Conservation (phyloP, 2,329 filamentous ascomycete genomes). For the Ploettnerulaceae sp. region DNA sequence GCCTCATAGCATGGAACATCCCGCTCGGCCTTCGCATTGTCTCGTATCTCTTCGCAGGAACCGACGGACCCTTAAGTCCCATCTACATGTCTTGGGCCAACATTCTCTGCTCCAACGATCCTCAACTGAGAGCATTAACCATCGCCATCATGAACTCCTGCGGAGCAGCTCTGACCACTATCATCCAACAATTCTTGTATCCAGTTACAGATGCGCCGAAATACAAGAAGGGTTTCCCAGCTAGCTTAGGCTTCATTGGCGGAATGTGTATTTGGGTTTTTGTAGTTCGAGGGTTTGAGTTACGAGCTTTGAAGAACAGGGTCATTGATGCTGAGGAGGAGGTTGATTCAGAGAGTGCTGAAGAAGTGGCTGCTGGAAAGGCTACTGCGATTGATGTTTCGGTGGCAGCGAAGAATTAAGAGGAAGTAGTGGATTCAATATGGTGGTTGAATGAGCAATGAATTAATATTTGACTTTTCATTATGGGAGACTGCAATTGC, state of each 20-base stretch:
- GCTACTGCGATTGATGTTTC: slow-evolving; percentile 1
- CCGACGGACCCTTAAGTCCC: slow-evolving; percentile 33
- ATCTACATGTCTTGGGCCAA: slow-evolving; percentile 37
- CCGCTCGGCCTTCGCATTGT: slow-evolving; percentile 34
- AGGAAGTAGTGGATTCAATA: too few species aligned
- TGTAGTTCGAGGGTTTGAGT: slow-evolving; percentile 10
- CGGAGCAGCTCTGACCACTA: slow-evolving; percentile 28
- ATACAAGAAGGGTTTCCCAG: slow-evolving; percentile 18
- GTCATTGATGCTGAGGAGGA: slow-evolving; percentile 6
- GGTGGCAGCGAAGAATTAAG: slow-evolving; percentile 1
- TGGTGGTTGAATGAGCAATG: not conserved
- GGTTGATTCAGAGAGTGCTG: not conserved
- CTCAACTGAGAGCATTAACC: slow-evolving; percentile 35
- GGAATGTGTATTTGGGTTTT: slow-evolving; percentile 14
- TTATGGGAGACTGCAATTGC: not conserved
- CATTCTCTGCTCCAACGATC: slow-evolving; percentile 33
- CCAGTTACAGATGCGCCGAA: slow-evolving; percentile 34
- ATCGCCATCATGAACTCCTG: slow-evolving; percentile 36
- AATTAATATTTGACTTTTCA: not conserved
- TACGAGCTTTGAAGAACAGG: slow-evolving; percentile 6
- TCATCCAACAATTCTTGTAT: slow-evolving; percentile 36
- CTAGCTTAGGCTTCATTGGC: slow-evolving; percentile 10
- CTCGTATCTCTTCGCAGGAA: slow-evolving; percentile 36
- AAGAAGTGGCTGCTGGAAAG: slow-evolving; percentile 5
- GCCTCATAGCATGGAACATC: slow-evolving; percentile 33